Evolutionary conservation across 768 basidiomycete species (phyloP), one percentile per base, ranked within the genome.

Genomic region (Termitomyces bulborhizus): DNA sequence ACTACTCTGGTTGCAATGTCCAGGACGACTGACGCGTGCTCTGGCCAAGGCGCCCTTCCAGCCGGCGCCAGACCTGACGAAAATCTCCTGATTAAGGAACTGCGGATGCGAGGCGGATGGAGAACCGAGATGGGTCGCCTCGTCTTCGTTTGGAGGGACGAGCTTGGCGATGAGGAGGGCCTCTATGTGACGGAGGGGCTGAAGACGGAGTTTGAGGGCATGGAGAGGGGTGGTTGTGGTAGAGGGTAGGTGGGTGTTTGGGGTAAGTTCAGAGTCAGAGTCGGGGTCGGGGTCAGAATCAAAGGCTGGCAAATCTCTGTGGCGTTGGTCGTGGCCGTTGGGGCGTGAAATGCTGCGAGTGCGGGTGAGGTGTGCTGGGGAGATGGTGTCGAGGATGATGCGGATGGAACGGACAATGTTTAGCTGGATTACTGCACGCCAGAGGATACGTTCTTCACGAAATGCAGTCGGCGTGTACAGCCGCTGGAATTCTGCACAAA

Each of bases 391-490:
- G 52, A 91, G 78, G 54, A 92, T 89, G 29, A 79, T 78, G 51
- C 85, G 85, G 51, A 91, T 73, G 12, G 88, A 90, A 47, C 87
- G 85, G 34, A 90, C 83, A 58, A 93, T 76, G 66, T 91, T 91
- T 61, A 91, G 79, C 63, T 91, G 90, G 55, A 93, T 89, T 45
- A 93, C 82, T 0, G 85, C 81, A 15, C 90, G 81, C 90, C 90
- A 93, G n/a, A 86, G 77, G 15, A 88, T 76, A 24, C 86, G 82
- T 61, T 93, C 90, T 53, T 83, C 79, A 18, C 81, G 82, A 64
- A 90, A 91, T 0, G 85, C 84, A 16, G 76, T 83, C 1, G 90
- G 89, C 0, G 80, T 82, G 65, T 91, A 91, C 4, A 91, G 68
- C 32, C 78, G 75, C 66, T 92, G 90, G 60, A 86, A 92, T 63